Percentiles rank a stretch among this genome's conserved stretches.
phyloP scores from a whole-genome alignment of 306 rosid species.

The Oemleria cerasiformis region DNA sequence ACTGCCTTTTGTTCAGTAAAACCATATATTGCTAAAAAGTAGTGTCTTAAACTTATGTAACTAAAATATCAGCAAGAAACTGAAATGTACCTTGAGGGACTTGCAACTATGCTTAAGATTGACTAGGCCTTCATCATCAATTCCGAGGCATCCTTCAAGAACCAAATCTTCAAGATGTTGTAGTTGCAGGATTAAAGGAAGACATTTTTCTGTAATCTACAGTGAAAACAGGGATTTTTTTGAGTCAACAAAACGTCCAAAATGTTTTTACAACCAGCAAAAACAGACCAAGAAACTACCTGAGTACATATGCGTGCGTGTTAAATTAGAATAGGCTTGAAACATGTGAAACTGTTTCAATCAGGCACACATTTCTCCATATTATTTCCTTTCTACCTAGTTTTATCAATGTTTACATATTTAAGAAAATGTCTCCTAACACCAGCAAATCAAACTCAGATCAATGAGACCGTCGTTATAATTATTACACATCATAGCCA shows the following conservation, averaged over 20 bases:
- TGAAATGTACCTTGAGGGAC: slow-evolving; percentile 39
- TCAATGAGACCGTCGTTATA: neutral
- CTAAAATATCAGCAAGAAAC: neutral
- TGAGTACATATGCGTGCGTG: neutral
- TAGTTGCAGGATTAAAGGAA: slow-evolving; percentile 32
- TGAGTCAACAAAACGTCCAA: neutral
- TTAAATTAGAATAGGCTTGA: neutral
- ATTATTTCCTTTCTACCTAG: neutral
- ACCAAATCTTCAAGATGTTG: slow-evolving; percentile 43
- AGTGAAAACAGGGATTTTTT: neutral
- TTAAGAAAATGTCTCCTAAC: neutral
- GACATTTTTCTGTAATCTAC: slow-evolving; percentile 52
- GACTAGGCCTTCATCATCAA: slow-evolving; percentile 42
- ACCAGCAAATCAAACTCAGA: neutral
- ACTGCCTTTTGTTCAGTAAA: neutral
- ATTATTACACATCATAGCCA: no score
- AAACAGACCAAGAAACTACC: neutral
- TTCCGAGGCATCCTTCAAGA: slow-evolving; percentile 53
- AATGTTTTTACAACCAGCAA: neutral
- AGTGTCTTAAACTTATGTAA: neutral
- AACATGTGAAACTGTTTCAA: neutral
- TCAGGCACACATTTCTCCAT: neutral
- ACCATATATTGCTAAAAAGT: neutral
- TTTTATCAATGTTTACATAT: neutral
- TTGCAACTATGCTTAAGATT: slow-evolving; percentile 18